Evolutionary conservation across 1,139 yeast genomes (phyloP).

Genomic region (Hansenula lynferdii): DNA sequence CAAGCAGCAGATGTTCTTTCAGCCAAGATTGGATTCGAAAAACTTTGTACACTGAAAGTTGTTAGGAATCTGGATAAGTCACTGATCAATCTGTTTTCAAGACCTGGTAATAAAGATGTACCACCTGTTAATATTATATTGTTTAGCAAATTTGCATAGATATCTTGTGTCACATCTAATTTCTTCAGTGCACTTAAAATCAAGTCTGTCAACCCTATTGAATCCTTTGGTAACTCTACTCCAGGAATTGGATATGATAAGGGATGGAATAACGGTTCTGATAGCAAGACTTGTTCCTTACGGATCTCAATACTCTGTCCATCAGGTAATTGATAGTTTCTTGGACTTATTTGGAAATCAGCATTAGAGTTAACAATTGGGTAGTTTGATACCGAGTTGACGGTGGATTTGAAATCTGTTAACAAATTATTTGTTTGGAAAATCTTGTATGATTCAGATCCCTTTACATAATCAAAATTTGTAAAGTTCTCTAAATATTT

Average conservation of each 20-base stretch:
- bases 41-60: slow-evolving; percentile 37
- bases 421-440: slow-evolving; percentile 38
- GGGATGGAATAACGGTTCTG: slow-evolving; percentile 57
- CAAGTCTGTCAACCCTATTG: slow-evolving; percentile 43
- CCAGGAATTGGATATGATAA: slow-evolving; percentile 29
- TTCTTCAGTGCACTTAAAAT: slow-evolving; percentile 39
- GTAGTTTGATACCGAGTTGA: slow-evolving; percentile 32
- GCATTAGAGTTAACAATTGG: slow-evolving; percentile 28
- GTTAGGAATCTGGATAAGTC: slow-evolving; percentile 55
- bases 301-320: slow-evolving; percentile 32
- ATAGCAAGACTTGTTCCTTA: slow-evolving; percentile 38
- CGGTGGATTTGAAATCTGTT: slow-evolving; percentile 45
- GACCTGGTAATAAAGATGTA: slow-evolving; percentile 52
- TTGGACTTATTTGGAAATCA: slow-evolving; percentile 20
- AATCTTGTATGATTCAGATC: slow-evolving; percentile 43
- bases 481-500: slow-evolving; percentile 14
- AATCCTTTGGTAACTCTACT: slow-evolving; percentile 24
- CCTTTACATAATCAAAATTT: slow-evolving; percentile 15
- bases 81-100: slow-evolving; percentile 55
- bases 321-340: slow-evolving; percentile 45
- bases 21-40: slow-evolving; percentile 29
- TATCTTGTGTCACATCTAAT: slow-evolving; percentile 32
- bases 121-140: slow-evolving; percentile 69
- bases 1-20: slow-evolving; percentile 57
- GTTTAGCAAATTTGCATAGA: slow-evolving; percentile 38